These are phyloP conservation scores for Chlamydomonas sphaeroides DNA, from an alignment of 139 green algal genomes.

Conservation along the genomic window DNA sequence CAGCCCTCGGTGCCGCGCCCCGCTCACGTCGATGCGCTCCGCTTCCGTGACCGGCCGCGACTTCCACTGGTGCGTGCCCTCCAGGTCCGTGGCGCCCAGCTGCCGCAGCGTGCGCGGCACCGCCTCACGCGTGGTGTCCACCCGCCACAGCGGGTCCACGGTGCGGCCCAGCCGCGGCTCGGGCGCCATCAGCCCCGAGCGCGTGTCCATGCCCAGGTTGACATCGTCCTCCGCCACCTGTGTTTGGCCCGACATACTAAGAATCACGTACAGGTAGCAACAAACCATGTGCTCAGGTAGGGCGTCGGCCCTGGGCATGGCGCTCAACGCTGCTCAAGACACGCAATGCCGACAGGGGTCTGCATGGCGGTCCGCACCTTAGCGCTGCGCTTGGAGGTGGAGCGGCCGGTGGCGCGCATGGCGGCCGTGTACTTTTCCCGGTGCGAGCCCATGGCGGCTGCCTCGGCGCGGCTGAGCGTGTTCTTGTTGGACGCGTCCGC, in stretches of 20 bases:
- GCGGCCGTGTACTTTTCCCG: conserved; percentile 36
- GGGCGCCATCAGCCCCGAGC: conserved; percentile 43
- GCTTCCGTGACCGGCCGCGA: conserved; percentile 36
- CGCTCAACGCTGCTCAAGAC: no score
- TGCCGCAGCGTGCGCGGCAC: conserved; percentile 41
- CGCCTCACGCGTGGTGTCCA: conserved; percentile 32
- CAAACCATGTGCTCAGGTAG: no score
- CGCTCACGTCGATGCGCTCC: conserved; percentile 40
- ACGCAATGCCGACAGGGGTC: no score
- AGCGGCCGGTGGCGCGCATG: conserved; percentile 47
- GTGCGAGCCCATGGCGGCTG: conserved; percentile 19
- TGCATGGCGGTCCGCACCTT: no score
- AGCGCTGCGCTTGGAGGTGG: no score
- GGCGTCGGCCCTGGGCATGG: no score
- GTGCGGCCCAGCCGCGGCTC: conserved; percentile 39
- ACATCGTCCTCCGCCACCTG: conserved; percentile 56
- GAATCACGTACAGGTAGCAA: no score
- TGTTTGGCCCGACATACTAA: no score
- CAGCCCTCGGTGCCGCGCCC: background rate
- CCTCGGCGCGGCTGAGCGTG: conserved; percentile 44
- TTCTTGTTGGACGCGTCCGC: conserved; percentile 1
- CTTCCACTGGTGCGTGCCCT: conserved; percentile 48
- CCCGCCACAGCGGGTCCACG: conserved; percentile 57
- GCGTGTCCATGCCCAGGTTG: conserved; percentile 62
- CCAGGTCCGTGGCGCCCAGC: conserved; percentile 38